Evolutionary conservation across 148 eudicot species (phyloP).

Genomic region (Dianthus caryophyllus): DNA sequence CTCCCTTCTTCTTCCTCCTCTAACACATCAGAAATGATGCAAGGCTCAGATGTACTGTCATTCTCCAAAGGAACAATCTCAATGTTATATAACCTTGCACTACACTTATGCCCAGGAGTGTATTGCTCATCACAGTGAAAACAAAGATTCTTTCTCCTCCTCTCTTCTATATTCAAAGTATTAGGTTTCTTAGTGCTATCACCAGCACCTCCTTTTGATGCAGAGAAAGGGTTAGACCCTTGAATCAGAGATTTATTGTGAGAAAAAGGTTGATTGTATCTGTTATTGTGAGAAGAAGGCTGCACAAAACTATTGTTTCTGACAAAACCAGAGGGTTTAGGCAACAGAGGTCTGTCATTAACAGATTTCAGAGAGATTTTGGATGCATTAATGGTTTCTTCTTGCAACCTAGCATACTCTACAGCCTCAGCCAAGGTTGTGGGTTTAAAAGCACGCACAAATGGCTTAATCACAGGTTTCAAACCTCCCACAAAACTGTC

Average conservation of each 20-base stretch:
- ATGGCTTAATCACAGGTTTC: too few relatives aligned
- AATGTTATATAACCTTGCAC: neutral
- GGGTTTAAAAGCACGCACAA: too few relatives aligned
- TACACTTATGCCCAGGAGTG: neutral
- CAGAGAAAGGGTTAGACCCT: neutral
- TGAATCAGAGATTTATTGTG: neutral
- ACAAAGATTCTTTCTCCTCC: neutral
- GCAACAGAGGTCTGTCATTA: neutral
- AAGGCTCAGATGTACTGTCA: neutral
- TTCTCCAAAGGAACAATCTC: neutral
- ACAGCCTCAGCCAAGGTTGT: too few relatives aligned
- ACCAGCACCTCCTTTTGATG: too few relatives aligned
- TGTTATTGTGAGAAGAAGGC: neutral
- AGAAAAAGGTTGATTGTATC: too few relatives aligned
- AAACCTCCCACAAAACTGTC: too few relatives aligned
- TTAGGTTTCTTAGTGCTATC: too few relatives aligned
- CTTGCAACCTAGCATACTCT: neutral
- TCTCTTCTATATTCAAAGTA: neutral
- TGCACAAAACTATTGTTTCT: neutral
- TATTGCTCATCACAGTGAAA: neutral
- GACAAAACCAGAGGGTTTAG: too few relatives aligned
- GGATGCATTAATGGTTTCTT: neutral
- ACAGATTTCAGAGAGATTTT: neutral
- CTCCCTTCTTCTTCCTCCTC: neutral
- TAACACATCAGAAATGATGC: too few relatives aligned